A percentile compares a stretch with the other conserved stretches of the same genome.
Conservation (phyloP, 352 stramenopile genomes). For the Lagenidium sp. region DNA sequence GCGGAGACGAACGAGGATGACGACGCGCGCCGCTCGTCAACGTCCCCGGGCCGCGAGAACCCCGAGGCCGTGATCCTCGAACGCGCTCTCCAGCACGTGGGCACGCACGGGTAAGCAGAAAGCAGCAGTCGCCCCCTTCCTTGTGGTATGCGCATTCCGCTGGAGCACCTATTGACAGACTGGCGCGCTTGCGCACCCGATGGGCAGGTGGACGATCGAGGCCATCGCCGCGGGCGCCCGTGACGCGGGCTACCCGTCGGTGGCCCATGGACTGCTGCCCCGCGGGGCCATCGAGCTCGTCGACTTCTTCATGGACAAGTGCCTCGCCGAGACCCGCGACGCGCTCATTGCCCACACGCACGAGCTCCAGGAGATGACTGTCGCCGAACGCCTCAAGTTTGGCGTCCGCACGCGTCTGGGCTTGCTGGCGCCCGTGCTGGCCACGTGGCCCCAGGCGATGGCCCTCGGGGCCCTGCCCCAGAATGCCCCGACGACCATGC, state of each 20-base stretch:
- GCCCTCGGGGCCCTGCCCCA: slow-evolving; percentile 61
- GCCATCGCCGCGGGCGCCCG: slow-evolving; percentile 59
- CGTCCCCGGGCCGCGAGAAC: too few species aligned
- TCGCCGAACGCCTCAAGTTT: slow-evolving; percentile 79
- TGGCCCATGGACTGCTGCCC: slow-evolving; percentile 76
- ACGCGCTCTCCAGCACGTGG: slow-evolving; percentile 40
- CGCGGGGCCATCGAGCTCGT: slow-evolving; percentile 73
- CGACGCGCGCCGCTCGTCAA: slow-evolving; percentile 1
- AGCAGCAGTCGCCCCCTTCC: slow-evolving; percentile 6
- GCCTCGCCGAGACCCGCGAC: slow-evolving; percentile 42
- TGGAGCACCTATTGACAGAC: too few species aligned
- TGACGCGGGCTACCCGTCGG: slow-evolving; percentile 61
- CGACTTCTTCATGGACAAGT: slow-evolving; percentile 81
- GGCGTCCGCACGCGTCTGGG: slow-evolving; percentile 60
- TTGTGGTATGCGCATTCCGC: slow-evolving; percentile 1
- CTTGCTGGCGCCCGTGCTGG: slow-evolving; percentile 46
- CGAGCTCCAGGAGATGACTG: slow-evolving; percentile 50
- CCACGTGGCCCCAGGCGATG: slow-evolving; percentile 74
- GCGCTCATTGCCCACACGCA: slow-evolving; percentile 51
- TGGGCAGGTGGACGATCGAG: slow-evolving; percentile 64
- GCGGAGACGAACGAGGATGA: slow-evolving; percentile 1
- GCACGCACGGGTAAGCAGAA: slow-evolving; percentile 41
- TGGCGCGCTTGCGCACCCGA: too few species aligned
- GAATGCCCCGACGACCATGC: slow-evolving; percentile 61
- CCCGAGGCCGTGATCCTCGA: slow-evolving; percentile 45